Evolutionary conservation across 2,329 filamentous ascomycete genomes (phyloP), one percentile per base, ranked within the genome.

Genomic region (Tricladium varicosporioides): DNA sequence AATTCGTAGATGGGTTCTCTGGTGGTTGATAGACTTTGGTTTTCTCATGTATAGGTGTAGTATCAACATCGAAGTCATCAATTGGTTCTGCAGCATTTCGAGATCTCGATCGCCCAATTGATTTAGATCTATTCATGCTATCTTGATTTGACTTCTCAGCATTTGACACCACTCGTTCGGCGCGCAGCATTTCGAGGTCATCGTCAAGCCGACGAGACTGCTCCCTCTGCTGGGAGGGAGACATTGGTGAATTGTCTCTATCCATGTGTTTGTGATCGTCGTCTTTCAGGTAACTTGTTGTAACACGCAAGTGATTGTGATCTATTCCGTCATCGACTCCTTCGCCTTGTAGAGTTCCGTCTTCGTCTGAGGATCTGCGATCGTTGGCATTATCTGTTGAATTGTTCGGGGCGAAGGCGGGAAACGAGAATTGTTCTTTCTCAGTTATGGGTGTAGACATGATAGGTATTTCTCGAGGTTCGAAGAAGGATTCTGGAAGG

Each of bases 31-130:
- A 89, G 47, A 84, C 74, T 42, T 82, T 80, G 1, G 84, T 78
- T 65, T 83, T 83, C 68, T 89, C 85, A 65, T 89, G 86, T 33
- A 89, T 74, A 0, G 87, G 86, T 53, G 87, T 88, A 2, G 86
- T 89, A 18, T 61, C 64, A 11, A 71, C 58, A 60, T 71, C 70
- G 51, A 71, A 71, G 53, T 88, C 85, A 66, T 88, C 86, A 2
- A 87, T 73, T 2, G 79, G 78, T 16, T 87, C 83, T 1, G 78
- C 74, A 43, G 78, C 76, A 5, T 81, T 83, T 48, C 82, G 75
- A 3, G 79, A 77, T 54, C 66, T 68, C n/a, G 67, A 67, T 8
- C 67, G 57, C 9, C 57, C 48, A 50, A 68, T 60, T 13, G 80
- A 81, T 22, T 71, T 73, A 4, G 69, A 69, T 43, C 69, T 66